A percentile compares a stretch with the other conserved stretches of the same genome.
phyloP scores from a whole-genome alignment of 768 basidiomycete species.

The Suillus subaureus region DNA sequence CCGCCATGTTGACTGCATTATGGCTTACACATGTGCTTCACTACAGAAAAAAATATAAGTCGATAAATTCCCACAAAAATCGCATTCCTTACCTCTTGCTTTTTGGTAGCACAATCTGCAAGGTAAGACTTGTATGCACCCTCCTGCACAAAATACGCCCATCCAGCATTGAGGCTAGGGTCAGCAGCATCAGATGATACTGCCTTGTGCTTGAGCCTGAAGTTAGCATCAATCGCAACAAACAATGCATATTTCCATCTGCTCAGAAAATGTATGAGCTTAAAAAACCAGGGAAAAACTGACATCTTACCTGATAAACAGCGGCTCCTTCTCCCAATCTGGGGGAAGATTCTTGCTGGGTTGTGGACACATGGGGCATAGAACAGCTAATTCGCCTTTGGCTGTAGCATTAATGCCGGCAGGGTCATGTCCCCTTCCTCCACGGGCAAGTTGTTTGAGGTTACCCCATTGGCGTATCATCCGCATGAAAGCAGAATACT shows the following conservation, averaged over 20 bases:
- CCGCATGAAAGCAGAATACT: conserved; percentile 12
- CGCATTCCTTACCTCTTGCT: not conserved
- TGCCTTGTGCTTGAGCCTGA: conserved; percentile 30
- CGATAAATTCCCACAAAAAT: too few relatives aligned
- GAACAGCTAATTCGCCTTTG: conserved; percentile 21
- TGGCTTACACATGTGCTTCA: conserved; percentile 23
- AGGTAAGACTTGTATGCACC: conserved; percentile 20
- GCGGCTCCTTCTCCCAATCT: conserved; percentile 4
- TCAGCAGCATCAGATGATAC: conserved; percentile 27
- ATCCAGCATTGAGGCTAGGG: conserved; percentile 31
- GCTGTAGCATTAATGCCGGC: not conserved
- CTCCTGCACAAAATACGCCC: conserved; percentile 29
- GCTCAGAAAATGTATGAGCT: not conserved
- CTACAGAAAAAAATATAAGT: conserved; percentile 6
- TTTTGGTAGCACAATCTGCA: conserved; percentile 13
- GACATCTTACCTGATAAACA: not conserved
- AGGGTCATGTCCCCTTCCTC: conserved; percentile 21
- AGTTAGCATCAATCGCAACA: conserved; percentile 36
- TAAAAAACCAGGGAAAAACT: not conserved
- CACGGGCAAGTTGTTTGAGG: conserved; percentile 26
- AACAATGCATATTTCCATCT: conserved; percentile 32
- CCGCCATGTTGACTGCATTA: not conserved
- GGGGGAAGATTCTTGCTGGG: conserved; percentile 21
- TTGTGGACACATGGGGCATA: conserved; percentile 31
- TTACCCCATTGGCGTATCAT: conserved; percentile 21